Base-by-base conservation (phyloP, 1,284 basidiomycete species). In the Ceratobasidium sp. region DNA sequence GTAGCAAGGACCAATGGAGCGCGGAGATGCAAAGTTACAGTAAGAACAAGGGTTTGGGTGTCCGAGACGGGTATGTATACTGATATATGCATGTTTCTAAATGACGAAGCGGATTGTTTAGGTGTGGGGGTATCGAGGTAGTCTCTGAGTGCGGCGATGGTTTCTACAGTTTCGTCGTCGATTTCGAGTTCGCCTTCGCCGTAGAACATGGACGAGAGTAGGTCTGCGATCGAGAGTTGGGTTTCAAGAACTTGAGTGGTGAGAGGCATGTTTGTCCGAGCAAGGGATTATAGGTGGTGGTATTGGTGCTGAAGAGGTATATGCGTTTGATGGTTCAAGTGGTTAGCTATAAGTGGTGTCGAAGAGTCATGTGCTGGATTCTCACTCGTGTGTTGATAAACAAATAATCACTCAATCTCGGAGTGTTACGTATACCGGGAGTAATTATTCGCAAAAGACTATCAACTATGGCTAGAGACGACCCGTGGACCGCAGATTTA, bases 151-250 rank as follows among this genome's bases (percentile, higher is more conserved):
- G 46, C 49, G 13, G 34, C 49, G 11, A 74, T 61, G 1, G 61
- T 51, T 13, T 46, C 59, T 25, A 44, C 34, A 43, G 46, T 54
- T 17, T 74, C 71, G 40, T 64, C 59, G n/a, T 64, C 71, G n/a
- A 74, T 65, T 34, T 65, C 61, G 29, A 74, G 71, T 22, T 74
- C 71, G 34, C 71, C 71, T 34, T 51, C 52, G n/a, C 71, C 61
- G 19, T 52, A 61, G 49, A 74, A 74, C 71, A 74, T 74, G 34
- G 71, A 74, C 22, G 71, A 32, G n/a, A 74, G 61, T 9, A 64
- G 61, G 17, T 74, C 46, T 7, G 52, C 71, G 17, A 74, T 54
- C 25, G 71, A 64, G 19, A 64, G 57, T 19, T 74, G 71, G n/a
- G 19, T 34, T 44, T 74, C 71, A 0, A 74, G 49, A 8, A 43